Evolutionary conservation across 2,329 filamentous ascomycete species (phyloP).

Genomic region (Pseudonectria buxi): DNA sequence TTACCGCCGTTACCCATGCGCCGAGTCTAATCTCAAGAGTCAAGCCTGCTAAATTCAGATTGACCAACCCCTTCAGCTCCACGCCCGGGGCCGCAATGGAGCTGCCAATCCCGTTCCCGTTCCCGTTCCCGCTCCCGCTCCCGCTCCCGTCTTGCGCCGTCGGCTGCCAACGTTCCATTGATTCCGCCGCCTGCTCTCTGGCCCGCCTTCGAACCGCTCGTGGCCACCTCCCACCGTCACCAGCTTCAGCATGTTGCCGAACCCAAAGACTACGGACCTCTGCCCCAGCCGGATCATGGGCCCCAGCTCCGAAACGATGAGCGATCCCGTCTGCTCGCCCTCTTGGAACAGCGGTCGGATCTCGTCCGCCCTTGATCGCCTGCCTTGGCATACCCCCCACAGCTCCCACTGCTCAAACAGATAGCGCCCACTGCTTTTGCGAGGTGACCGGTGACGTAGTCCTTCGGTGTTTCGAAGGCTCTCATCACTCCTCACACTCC

Average conservation of each 20-base stretch:
- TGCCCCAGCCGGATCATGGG: conserved; percentile 58
- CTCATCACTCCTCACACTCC: conserved; percentile 5
- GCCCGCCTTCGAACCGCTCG: conserved; percentile 51
- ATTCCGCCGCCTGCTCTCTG: conserved; percentile 23
- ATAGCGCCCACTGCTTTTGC: conserved; percentile 15
- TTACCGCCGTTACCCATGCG: too few relatives aligned
- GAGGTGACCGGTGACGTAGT: conserved; percentile 25
- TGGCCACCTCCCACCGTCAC: conserved; percentile 52
- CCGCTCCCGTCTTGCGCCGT: conserved; percentile 29
- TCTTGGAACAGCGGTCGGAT: conserved; percentile 37
- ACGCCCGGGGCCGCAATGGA: conserved; percentile 15
- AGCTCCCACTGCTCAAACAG: conserved; percentile 42
- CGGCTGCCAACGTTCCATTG: conserved; percentile 31
- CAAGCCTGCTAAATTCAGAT: too few relatives aligned
- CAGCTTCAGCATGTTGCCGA: conserved; percentile 68
- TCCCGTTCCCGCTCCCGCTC: too few relatives aligned
- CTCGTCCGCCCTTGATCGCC: conserved; percentile 38
- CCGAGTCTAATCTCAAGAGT: too few relatives aligned
- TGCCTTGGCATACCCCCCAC: conserved; percentile 45
- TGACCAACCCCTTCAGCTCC: conserved; percentile 14
- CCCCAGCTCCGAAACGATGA: conserved; percentile 61
- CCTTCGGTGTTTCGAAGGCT: conserved; percentile 15
- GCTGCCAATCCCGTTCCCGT: too few relatives aligned
- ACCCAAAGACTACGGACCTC: conserved; percentile 59
- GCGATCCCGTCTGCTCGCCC: conserved; percentile 38